These are phyloP conservation scores for Mucor lusitanicus DNA, from an alignment of 371 early-diverging fungal genomes.

Conservation along the genomic window DNA sequence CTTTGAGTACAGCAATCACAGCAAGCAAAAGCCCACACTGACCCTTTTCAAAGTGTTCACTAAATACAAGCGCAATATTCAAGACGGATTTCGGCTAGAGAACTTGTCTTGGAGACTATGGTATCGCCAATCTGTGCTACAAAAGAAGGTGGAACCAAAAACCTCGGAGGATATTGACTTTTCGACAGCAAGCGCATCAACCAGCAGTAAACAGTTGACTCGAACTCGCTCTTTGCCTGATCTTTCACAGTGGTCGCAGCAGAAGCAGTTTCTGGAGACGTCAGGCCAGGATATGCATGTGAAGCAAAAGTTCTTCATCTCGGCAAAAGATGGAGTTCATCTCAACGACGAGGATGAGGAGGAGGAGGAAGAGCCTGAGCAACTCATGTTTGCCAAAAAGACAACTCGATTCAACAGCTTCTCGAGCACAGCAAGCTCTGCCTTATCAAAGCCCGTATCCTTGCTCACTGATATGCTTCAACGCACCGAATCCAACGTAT, in stretches of 20 bases:
- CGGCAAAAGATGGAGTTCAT: neutral
- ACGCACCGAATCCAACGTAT: slow-evolving; percentile 2
- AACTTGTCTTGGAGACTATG: slow-evolving; percentile 35
- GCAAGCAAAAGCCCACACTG: neutral
- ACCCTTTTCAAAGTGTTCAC: slow-evolving; percentile 12
- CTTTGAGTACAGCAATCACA: neutral
- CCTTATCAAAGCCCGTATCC: slow-evolving; percentile 19
- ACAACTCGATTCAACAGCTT: neutral
- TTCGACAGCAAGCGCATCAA: neutral
- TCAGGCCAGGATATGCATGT: neutral
- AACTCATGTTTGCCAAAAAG: neutral
- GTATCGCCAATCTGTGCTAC: slow-evolving; percentile 26
- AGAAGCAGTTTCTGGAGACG: neutral
- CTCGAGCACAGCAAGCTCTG: neutral
- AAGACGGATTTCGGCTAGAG: slow-evolving; percentile 30
- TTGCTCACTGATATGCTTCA: slow-evolving; percentile 25
- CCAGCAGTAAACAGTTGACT: slow-evolving; percentile 1
- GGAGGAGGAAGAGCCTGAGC: neutral
- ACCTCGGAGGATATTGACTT: slow-evolving; percentile 19
- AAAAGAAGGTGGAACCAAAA: slow-evolving; percentile 20
- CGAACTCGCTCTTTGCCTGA: slow-evolving; percentile 19
- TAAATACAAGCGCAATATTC: slow-evolving; percentile 21
- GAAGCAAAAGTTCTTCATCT: slow-evolving; percentile 17
- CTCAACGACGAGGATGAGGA: neutral
- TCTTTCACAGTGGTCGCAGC: slow-evolving; percentile 15